Conservation (phyloP, 176 grass and related monocot species). For the Alloteropsis semialata region DNA sequence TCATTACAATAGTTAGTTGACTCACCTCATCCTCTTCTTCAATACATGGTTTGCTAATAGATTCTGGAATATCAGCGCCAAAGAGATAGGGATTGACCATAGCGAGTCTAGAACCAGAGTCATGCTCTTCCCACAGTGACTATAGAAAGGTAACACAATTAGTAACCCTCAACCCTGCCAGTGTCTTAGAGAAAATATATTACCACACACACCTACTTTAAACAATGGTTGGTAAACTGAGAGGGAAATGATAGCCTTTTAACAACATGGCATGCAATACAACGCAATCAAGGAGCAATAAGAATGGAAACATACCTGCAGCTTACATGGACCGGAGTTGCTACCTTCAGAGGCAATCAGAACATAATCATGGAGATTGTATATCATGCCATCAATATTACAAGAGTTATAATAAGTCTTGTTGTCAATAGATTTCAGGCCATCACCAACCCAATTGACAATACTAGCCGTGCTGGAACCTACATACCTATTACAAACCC, state of each 20-base stretch:
- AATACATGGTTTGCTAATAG: constrained; percentile 33
- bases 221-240: background rate
- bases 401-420: constrained; percentile 44
- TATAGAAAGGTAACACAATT: constrained; percentile 23
- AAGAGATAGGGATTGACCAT: constrained; percentile 42
- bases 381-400: constrained; percentile 34
- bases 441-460: constrained; percentile 46
- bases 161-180: constrained; percentile 1
- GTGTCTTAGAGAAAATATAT: constrained; percentile 7
- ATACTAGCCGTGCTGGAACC: constrained; percentile 16
- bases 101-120: constrained; percentile 47
- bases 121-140: constrained; percentile 56
- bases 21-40: constrained; percentile 49
- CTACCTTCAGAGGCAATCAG: constrained; percentile 27
- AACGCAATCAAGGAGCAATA: background rate
- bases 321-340: constrained; percentile 27
- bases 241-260: background rate
- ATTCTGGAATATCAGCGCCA: constrained; percentile 27
- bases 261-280: background rate
- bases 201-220: background rate
- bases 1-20: constrained; percentile 13
- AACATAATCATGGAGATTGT: constrained; percentile 51
- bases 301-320: constrained; percentile 32
- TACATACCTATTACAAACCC: background rate
- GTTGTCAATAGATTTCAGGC: constrained; percentile 29